Evolutionary conservation across 345 rosid species (phyloP).

Genomic region (Rhodomyrtus tomentosa): DNA sequence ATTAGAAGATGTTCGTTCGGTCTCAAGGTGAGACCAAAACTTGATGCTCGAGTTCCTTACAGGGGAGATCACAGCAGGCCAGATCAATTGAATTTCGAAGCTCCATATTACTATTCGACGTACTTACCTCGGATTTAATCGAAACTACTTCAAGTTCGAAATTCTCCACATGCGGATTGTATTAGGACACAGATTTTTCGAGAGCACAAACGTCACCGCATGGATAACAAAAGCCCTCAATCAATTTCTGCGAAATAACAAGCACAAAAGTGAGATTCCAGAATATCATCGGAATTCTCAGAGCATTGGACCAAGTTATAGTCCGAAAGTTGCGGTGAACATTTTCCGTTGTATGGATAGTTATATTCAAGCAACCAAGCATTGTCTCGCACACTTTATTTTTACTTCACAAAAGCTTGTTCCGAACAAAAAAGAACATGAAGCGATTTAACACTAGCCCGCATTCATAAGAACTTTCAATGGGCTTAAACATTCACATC

Average conservation of each 20-base stretch:
- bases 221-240: background rate
- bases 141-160: background rate
- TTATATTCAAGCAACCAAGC: background rate
- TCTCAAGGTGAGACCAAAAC: background rate
- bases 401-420: background rate
- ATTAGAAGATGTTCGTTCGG: rapidly evolving
- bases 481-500: background rate
- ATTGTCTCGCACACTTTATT: background rate
- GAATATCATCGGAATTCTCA: background rate
- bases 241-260: background rate
- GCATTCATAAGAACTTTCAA: background rate
- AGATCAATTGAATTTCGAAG: background rate
- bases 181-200: background rate
- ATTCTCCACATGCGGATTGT: background rate
- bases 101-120: rapidly evolving
- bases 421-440: too few species aligned
- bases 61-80: background rate
- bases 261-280: background rate
- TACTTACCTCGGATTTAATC: too few species aligned
- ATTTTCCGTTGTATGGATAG: rapidly evolving
- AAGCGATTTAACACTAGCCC: background rate
- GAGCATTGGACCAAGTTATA: background rate
- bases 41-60: background rate
- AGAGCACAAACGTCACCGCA: background rate
- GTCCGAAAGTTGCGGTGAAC: background rate